phyloP scores from a whole-genome alignment of 2,329 filamentous ascomycete genomes.

The Aureobasidium melanogenum region DNA sequence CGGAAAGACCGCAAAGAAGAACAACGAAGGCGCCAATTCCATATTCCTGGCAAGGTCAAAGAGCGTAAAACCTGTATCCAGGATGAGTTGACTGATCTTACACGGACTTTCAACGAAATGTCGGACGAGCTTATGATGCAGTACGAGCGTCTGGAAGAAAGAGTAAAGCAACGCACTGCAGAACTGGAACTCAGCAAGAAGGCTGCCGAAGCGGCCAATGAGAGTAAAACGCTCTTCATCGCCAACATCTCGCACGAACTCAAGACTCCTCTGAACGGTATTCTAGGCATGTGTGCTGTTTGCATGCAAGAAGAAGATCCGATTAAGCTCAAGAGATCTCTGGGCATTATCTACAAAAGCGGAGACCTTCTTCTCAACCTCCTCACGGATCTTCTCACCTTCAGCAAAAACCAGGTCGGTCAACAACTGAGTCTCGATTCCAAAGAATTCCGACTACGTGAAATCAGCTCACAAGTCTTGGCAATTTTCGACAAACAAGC shows the following conservation, averaged over 20 bases:
- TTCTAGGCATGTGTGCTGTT: constrained; percentile 86
- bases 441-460: constrained; percentile 74
- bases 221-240: constrained; percentile 95
- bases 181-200: constrained; percentile 86
- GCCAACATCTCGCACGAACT: constrained; percentile 85
- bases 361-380: constrained; percentile 77
- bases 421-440: constrained; percentile 75
- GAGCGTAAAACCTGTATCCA: constrained; percentile 66
- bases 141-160: constrained; percentile 74
- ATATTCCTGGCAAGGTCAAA: constrained; percentile 75
- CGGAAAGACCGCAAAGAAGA: constrained; percentile 30
- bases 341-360: constrained; percentile 84
- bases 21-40: constrained; percentile 52
- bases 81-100: constrained; percentile 79
- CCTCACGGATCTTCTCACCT: constrained; percentile 80
- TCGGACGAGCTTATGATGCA: constrained; percentile 81
- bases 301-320: constrained; percentile 88
- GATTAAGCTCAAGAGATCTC: constrained; percentile 65
- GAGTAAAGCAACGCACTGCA: constrained; percentile 71
- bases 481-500: constrained; percentile 89
- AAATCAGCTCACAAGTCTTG: constrained; percentile 71
- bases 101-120: constrained; percentile 86
- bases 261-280: constrained; percentile 91
- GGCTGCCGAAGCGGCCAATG: constrained; percentile 87
- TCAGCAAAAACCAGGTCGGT: constrained; percentile 91